These are phyloP conservation scores for Berberis thunbergii DNA, from an alignment of 164 flowering plant genomes.

Conservation along the genomic window DNA sequence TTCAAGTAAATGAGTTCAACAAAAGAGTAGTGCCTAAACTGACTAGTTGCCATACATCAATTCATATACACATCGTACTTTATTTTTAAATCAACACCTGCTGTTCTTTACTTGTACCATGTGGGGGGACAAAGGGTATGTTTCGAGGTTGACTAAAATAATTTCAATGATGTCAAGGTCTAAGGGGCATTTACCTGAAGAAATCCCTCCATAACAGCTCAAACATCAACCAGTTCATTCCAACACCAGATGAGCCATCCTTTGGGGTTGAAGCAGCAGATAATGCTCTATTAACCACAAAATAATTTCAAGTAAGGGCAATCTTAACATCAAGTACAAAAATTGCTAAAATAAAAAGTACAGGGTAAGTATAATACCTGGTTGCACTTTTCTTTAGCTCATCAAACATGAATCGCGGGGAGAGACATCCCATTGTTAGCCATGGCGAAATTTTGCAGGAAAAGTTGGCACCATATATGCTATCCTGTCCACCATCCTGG, in stretches of 20 bases:
- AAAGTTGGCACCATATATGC: conserved; percentile 88
- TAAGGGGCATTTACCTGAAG: conserved; percentile 54
- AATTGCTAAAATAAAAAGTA: not conserved
- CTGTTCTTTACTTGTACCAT: not conserved
- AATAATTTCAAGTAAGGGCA: conserved; percentile 5
- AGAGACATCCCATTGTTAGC: conserved; percentile 88
- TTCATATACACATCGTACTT: too few relatives aligned
- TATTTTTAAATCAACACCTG: too few relatives aligned
- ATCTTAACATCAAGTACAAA: not conserved
- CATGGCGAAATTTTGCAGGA: conserved; percentile 95
- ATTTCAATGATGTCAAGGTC: not conserved
- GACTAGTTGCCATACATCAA: too few relatives aligned
- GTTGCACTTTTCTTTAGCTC: conserved; percentile 68
- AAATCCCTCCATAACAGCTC: conserved; percentile 98
- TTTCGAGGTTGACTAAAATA: not conserved
- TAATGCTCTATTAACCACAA: conserved; percentile 31
- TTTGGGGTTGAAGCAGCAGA: conserved; percentile 44
- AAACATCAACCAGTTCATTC: conserved; percentile 83
- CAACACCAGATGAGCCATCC: conserved; percentile 37
- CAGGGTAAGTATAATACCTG: conserved; percentile 28
- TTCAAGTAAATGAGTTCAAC: too few relatives aligned
- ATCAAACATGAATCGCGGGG: conserved; percentile 91
- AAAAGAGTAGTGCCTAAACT: too few relatives aligned
- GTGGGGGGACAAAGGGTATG: not conserved
- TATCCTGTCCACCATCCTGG: conserved; percentile 36